Conservation (phyloP, 2,329 filamentous ascomycete genomes). For the Penicillium verrucosum region DNA sequence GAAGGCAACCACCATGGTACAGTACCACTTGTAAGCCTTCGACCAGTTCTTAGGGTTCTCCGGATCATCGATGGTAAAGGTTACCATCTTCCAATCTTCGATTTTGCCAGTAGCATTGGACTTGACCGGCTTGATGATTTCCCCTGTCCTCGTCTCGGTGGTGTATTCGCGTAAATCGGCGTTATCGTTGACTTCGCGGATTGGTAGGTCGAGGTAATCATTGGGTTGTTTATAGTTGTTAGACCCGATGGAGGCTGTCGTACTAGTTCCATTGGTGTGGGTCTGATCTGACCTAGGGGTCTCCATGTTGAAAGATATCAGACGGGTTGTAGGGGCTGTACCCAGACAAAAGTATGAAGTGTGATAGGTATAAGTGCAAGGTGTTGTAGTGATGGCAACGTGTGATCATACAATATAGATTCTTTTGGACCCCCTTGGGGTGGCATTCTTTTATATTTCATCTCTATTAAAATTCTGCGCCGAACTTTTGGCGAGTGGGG, state of each 20-base stretch:
- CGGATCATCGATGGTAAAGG: slow-evolving; percentile 67
- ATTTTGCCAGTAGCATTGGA: slow-evolving; percentile 55
- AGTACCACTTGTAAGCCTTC: slow-evolving; percentile 75
- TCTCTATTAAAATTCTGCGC: not conserved
- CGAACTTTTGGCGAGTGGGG: not conserved
- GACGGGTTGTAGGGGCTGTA: not conserved
- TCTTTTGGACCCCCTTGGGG: not conserved
- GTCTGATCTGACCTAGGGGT: slow-evolving; percentile 10
- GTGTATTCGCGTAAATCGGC: slow-evolving; percentile 67
- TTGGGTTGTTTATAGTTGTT: slow-evolving; percentile 29
- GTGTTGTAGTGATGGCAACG: not conserved
- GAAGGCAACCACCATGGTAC: slow-evolving; percentile 76
- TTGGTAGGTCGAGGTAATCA: slow-evolving; percentile 59
- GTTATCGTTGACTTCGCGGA: slow-evolving; percentile 58
- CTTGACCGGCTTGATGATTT: slow-evolving; percentile 55
- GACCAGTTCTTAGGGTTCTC: slow-evolving; percentile 86
- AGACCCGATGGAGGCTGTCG: slow-evolving; percentile 26
- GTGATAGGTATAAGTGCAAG: not conserved
- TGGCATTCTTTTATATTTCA: slow-evolving; percentile 15
- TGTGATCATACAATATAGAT: not conserved
- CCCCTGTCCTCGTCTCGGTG: slow-evolving; percentile 58
- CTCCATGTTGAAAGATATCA: slow-evolving; percentile 16
- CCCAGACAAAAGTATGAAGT: not conserved
- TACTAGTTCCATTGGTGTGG: slow-evolving; percentile 19
- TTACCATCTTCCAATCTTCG: slow-evolving; percentile 62